phyloP scores from a whole-genome alignment of 257 asterid species.

The Nicotiana noctiflora region DNA sequence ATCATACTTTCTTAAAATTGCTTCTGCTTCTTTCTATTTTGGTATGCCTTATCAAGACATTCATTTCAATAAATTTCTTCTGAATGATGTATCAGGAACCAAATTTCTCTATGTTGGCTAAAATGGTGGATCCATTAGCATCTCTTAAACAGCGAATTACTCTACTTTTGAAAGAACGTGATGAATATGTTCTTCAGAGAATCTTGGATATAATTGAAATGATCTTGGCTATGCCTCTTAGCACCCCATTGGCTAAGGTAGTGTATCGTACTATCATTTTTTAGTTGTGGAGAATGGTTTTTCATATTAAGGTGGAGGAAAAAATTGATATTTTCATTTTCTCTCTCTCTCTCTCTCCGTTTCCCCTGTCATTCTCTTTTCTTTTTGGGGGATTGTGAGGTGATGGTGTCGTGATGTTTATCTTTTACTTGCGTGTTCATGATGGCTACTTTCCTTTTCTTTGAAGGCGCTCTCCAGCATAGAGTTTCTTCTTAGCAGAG shows the following conservation, averaged over 20 bases:
- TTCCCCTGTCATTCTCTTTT: neutral
- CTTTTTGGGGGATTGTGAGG: neutral
- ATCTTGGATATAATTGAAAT: constrained; percentile 63
- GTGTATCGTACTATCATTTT: neutral
- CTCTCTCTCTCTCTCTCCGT: neutral
- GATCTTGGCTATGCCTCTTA: constrained; percentile 74
- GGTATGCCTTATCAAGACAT: neutral
- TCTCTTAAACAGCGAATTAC: constrained; percentile 47
- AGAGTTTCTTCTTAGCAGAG: constrained; percentile 67
- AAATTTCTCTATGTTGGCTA: constrained; percentile 55
- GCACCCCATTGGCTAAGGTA: constrained; percentile 85
- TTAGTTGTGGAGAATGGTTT: neutral
- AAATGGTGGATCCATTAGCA: constrained; percentile 70
- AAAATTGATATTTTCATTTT: neutral
- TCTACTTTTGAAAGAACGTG: constrained; percentile 53
- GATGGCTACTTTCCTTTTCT: constrained; percentile 13
- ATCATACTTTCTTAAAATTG: neutral
- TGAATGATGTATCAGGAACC: constrained; percentile 40
- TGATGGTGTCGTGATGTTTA: neutral
- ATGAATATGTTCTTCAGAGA: constrained; percentile 57
- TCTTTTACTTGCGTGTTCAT: neutral
- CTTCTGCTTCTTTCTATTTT: neutral
- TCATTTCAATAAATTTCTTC: neutral
- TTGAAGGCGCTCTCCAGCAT: constrained; percentile 71
- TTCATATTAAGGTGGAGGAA: constrained; percentile 3